Percentiles rank a stretch among this genome's conserved stretches.
Conservation (phyloP, 2,329 filamentous ascomycete species). For the Fusarium fracticaudum region DNA sequence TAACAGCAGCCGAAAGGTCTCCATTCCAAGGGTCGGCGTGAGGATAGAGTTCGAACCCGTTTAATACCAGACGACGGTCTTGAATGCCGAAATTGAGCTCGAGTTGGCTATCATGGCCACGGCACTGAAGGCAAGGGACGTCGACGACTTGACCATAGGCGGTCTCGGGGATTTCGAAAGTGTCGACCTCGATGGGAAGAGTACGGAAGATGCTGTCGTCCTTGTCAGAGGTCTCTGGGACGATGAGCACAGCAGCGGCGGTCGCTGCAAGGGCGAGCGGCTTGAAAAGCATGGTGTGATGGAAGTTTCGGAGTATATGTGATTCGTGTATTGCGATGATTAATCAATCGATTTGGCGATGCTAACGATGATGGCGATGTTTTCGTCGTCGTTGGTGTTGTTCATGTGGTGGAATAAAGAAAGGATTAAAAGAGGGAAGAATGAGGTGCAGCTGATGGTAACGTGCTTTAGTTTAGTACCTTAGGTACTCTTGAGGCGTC, state of each 20-base stretch:
- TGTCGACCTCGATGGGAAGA: conserved; percentile 49
- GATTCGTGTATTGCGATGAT: not conserved
- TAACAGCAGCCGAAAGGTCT: conserved; percentile 57
- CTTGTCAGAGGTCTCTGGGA: conserved; percentile 58
- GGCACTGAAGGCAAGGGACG: conserved; percentile 65
- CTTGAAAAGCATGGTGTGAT: conserved; percentile 46
- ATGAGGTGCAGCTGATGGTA: conserved; percentile 7
- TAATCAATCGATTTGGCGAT: not conserved
- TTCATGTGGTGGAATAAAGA: conserved; percentile 9
- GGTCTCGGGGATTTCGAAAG: conserved; percentile 50
- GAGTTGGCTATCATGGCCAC: conserved; percentile 57
- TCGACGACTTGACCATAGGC: conserved; percentile 53
- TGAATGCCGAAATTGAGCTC: conserved; percentile 65
- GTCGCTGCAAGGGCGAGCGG: conserved; percentile 48
- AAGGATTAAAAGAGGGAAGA: not conserved
- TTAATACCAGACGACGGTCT: conserved; percentile 61
- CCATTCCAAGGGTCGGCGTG: conserved; percentile 57
- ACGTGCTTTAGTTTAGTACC: not conserved
- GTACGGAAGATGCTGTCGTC: conserved; percentile 56
- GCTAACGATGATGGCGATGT: not conserved
- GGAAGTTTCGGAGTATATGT: not conserved
- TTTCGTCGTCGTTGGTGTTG: not conserved
- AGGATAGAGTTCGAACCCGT: conserved; percentile 70
- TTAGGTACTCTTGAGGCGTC: conserved; percentile 15
- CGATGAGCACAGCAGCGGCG: conserved; percentile 61